Conservation (phyloP, 2,329 filamentous ascomycete genomes). For the Arachnopeziza araneosa region DNA sequence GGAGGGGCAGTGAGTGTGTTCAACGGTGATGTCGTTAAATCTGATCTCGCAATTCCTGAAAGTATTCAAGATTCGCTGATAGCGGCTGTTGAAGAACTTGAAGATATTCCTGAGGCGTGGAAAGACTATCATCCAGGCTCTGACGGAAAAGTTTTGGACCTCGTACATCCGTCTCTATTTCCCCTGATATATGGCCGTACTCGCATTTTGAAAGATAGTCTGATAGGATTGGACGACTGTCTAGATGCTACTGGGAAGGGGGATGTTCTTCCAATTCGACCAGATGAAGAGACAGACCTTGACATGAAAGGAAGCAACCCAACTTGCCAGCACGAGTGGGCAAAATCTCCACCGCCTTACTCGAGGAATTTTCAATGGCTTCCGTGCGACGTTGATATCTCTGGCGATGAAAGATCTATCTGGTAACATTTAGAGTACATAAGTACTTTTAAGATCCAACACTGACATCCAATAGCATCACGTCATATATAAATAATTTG, state of each 20-base stretch:
- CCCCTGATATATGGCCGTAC: slow-evolving; percentile 50
- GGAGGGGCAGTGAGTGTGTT: slow-evolving; percentile 6
- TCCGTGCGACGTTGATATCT: slow-evolving; percentile 34
- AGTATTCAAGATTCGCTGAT: slow-evolving; percentile 39
- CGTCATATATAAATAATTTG: too few relatives aligned
- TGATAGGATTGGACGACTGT: too few relatives aligned
- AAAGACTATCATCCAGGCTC: slow-evolving; percentile 60
- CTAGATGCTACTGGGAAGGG: too few relatives aligned
- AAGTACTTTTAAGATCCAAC: too few relatives aligned
- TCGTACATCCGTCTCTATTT: slow-evolving; percentile 60
- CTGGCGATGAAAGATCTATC: slow-evolving; percentile 9
- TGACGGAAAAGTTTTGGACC: slow-evolving; percentile 50
- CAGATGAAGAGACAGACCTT: too few relatives aligned
- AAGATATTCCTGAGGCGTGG: slow-evolving; percentile 42
- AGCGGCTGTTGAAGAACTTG: slow-evolving; percentile 40
- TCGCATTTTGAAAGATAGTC: slow-evolving; percentile 32
- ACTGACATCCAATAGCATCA: too few relatives aligned
- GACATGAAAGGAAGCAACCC: too few relatives aligned
- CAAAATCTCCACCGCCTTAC: slow-evolving; percentile 13
- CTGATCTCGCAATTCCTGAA: slow-evolving; percentile 40
- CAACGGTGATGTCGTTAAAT: slow-evolving; percentile 42
- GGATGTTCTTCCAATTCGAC: too few relatives aligned
- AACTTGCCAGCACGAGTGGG: too few relatives aligned
- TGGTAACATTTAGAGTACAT: too few relatives aligned
- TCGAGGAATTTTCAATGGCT: slow-evolving; percentile 39